phyloP scores from a whole-genome alignment of 2,329 filamentous ascomycete species.

The Davidsoniella virescens region DNA sequence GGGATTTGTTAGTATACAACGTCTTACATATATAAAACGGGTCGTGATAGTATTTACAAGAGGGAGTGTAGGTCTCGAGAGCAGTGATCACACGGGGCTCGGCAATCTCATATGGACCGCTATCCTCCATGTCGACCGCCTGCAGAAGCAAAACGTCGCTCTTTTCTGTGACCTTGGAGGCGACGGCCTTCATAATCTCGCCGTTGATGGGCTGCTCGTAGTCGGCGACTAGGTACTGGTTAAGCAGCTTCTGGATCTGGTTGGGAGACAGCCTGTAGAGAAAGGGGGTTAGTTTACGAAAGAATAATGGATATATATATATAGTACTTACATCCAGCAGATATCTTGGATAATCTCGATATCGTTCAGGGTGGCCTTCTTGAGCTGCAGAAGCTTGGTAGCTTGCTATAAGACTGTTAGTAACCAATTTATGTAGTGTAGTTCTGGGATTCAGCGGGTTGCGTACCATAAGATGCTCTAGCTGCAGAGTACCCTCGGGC shows the following conservation, averaged over 20 bases:
- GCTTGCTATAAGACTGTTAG: constrained; percentile 50
- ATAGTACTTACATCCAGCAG: constrained; percentile 81
- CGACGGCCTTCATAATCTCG: constrained; percentile 99
- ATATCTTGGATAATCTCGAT: constrained; percentile 99
- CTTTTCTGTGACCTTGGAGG: constrained; percentile 93
- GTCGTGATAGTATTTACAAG: constrained; percentile 45
- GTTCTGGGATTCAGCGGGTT: neutral
- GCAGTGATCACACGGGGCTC: constrained; percentile 92
- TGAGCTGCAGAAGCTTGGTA: constrained; percentile 91
- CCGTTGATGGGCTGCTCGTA: constrained; percentile 99
- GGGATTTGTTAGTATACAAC: constrained; percentile 18
- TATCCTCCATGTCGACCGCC: constrained; percentile 97
- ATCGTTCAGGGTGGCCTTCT: constrained; percentile 97
- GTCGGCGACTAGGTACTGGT: constrained; percentile 95
- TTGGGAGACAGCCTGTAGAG: constrained; percentile 71
- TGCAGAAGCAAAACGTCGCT: constrained; percentile 86
- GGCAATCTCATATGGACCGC: constrained; percentile 93
- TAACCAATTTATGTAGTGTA: constrained; percentile 15
- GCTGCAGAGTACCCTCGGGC: constrained; percentile 91
- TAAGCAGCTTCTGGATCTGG: constrained; percentile 96
- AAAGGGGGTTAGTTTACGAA: neutral
- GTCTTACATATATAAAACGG: neutral
- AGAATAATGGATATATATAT: neutral
- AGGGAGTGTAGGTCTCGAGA: constrained; percentile 93
- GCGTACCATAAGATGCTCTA: constrained; percentile 88